Conservation (phyloP, 306 rosid species). For the Carpinus viminea region DNA sequence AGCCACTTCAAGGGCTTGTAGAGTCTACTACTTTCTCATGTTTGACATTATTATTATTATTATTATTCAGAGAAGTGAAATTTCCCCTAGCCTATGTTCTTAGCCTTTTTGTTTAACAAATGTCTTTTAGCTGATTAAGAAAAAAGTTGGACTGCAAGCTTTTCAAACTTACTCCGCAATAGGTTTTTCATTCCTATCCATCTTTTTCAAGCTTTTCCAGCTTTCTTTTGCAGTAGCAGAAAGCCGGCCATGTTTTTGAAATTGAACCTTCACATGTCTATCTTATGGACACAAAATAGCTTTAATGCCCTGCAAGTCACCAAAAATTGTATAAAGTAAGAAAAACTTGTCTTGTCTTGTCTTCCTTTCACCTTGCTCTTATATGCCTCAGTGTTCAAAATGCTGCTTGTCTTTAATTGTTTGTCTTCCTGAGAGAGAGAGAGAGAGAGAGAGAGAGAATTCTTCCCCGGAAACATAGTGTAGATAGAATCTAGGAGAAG, state of each 20-base stretch:
- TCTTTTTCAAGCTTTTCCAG: slow-evolving; percentile 26
- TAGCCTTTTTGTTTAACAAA: slow-evolving; percentile 18
- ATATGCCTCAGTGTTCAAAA: background rate
- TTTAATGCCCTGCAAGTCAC: background rate
- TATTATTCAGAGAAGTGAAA: background rate
- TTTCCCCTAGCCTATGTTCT: background rate
- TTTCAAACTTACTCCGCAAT: slow-evolving; percentile 41
- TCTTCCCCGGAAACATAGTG: slow-evolving; percentile 41
- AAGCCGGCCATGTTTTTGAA: background rate
- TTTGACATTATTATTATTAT: background rate
- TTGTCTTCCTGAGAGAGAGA: slow-evolving; percentile 23
- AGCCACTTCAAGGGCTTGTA: background rate
- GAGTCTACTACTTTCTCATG: background rate
- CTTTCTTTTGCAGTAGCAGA: slow-evolving; percentile 5
- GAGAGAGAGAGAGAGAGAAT: background rate
- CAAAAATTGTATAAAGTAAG: background rate
- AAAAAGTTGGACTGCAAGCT: slow-evolving; percentile 34
- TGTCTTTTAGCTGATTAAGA: slow-evolving; percentile 30
- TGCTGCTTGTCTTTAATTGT: slow-evolving; percentile 1
- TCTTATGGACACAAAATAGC: background rate
- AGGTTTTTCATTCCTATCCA: slow-evolving; percentile 36
- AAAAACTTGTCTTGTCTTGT: background rate
- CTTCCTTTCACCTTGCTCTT: background rate
- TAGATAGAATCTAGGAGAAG: slow-evolving; percentile 41
- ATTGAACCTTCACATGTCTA: background rate